Percentiles rank a stretch among this genome's conserved stretches.
Evolutionary conservation across 208 protist genomes (phyloP).

Genomic region (Leishmania tropica): DNA sequence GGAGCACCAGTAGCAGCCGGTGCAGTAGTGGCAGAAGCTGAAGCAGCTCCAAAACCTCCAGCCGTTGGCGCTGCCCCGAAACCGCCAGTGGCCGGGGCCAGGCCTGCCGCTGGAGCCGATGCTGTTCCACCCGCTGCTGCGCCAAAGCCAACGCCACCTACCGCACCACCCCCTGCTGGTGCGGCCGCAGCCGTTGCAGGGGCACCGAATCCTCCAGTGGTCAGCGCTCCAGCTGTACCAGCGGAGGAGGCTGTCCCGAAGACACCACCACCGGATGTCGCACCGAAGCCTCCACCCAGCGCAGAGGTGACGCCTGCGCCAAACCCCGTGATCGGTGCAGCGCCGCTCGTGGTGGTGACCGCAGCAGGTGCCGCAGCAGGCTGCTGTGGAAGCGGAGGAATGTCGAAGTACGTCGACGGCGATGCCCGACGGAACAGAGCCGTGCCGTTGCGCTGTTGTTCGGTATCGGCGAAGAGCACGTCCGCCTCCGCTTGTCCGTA

Average conservation of each 20-base stretch:
- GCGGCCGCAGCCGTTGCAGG: conserved; percentile 16
- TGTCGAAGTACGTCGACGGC: conserved; percentile 31
- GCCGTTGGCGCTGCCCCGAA: conserved; percentile 6
- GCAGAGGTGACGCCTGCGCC: conserved; percentile 5
- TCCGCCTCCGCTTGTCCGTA: conserved; percentile 77
- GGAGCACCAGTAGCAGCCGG: conserved; percentile 17
- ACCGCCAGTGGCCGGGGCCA: conserved; percentile 22
- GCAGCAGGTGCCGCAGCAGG: not conserved
- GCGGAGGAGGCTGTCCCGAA: conserved; percentile 25
- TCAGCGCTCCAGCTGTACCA: conserved; percentile 34
- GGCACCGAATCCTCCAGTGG: conserved; percentile 24
- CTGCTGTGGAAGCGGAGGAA: conserved; percentile 30
- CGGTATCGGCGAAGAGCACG: conserved; percentile 51
- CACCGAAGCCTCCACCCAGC: conserved; percentile 14
- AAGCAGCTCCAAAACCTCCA: conserved; percentile 16
- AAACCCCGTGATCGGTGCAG: conserved; percentile 4
- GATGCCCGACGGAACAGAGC: conserved; percentile 23
- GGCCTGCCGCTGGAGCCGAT: conserved; percentile 11
- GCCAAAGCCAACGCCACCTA: conserved; percentile 12
- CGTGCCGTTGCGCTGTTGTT: conserved; percentile 36
- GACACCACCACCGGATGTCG: conserved; percentile 5
- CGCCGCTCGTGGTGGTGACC: not conserved
- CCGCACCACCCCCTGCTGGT: conserved; percentile 4
- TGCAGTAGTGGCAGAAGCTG: conserved; percentile 13
- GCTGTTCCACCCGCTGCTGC: conserved; percentile 5